Conservation (phyloP, 441 rosid genomes). For the Arabidopsis lyrata region DNA sequence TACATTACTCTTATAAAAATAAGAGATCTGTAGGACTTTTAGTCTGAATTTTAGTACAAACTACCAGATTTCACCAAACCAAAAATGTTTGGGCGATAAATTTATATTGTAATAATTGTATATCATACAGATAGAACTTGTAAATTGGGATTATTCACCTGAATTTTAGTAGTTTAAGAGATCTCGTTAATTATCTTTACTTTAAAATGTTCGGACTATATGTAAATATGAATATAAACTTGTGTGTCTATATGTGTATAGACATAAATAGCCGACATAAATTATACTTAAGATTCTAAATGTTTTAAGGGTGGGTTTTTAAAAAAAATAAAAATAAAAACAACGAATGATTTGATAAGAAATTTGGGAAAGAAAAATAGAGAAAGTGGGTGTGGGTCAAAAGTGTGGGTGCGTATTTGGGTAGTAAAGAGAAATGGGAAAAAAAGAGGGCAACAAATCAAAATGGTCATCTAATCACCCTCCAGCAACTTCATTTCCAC, state of each 20-base stretch:
- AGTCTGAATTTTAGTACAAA: neutral
- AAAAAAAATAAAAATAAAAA: neutral
- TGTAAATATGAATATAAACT: slow-evolving; percentile 3
- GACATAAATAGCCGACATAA: slow-evolving; percentile 26
- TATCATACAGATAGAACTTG: neutral
- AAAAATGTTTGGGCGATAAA: neutral
- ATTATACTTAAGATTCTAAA: slow-evolving; percentile 2
- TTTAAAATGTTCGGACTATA: slow-evolving; percentile 17
- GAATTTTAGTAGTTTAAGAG: neutral
- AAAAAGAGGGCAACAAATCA: slow-evolving; percentile 38
- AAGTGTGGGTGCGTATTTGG: slow-evolving; percentile 47
- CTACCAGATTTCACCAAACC: neutral
- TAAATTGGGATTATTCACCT: neutral
- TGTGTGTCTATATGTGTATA: slow-evolving; percentile 35
- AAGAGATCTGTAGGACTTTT: neutral
- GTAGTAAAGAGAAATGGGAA: slow-evolving; percentile 29
- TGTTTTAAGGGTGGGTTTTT: neutral
- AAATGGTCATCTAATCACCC: slow-evolving; percentile 52
- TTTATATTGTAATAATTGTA: neutral
- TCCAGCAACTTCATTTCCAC: slow-evolving; percentile 43
- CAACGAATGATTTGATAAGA: slow-evolving; percentile 16
- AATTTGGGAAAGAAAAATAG: slow-evolving; percentile 12
- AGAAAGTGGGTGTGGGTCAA: slow-evolving; percentile 42
- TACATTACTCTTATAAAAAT: neutral
- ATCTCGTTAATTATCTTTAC: neutral